phyloP scores from a whole-genome alignment of 1,284 basidiomycete genomes.

The Blastosporella zonata region DNA sequence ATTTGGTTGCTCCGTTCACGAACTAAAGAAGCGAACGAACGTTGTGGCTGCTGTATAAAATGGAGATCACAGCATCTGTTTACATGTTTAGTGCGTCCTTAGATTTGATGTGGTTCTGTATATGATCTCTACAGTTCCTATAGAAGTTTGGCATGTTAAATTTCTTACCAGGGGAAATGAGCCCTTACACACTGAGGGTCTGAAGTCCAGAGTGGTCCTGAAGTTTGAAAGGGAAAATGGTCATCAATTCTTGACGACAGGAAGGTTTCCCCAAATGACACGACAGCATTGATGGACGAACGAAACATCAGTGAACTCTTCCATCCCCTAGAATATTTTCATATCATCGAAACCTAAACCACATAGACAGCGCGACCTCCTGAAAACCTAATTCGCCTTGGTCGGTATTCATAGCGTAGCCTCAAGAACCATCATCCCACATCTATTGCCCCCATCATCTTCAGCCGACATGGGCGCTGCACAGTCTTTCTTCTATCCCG shows the following conservation, averaged over 20 bases:
- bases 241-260: neutral
- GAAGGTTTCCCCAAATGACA: neutral
- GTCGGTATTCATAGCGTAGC: too few relatives aligned
- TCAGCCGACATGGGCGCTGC: neutral
- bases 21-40: constrained; percentile 33
- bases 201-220: neutral
- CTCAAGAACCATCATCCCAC: neutral
- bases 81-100: neutral
- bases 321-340: too few relatives aligned
- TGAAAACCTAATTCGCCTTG: neutral
- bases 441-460: neutral
- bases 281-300: neutral
- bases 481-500: constrained; percentile 3
- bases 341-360: neutral
- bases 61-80: neutral
- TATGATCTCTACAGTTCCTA: neutral
- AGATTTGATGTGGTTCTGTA: neutral
- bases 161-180: too few relatives aligned
- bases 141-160: neutral
- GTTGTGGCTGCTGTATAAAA: constrained; percentile 17
- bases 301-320: too few relatives aligned
- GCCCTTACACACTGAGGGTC: neutral
- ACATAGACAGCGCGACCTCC: neutral
- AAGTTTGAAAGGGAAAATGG: neutral
- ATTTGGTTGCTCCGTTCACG: constrained; percentile 38